Conservation (phyloP, 2,329 filamentous ascomycete genomes). For the Pseudogymnoascus verrucosus region DNA sequence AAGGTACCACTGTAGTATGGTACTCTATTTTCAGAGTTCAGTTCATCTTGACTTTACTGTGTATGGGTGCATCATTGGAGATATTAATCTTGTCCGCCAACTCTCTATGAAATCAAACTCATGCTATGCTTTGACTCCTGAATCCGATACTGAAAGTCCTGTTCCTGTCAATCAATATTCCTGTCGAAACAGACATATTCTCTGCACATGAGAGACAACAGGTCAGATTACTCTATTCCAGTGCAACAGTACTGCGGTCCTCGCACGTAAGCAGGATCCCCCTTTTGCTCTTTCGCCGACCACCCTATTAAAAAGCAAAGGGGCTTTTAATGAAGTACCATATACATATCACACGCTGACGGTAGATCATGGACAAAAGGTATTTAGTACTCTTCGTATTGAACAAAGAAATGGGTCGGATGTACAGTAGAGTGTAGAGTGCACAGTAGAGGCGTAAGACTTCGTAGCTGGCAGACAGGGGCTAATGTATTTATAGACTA, state of each 20-base stretch:
- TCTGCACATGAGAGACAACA: neutral
- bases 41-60: neutral
- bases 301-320: neutral
- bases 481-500: neutral
- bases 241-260: neutral
- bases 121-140: neutral
- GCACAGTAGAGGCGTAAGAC: neutral
- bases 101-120: neutral
- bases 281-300: neutral
- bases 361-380: neutral
- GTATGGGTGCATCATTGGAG: neutral
- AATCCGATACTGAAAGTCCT: neutral
- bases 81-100: neutral
- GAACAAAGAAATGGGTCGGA: neutral
- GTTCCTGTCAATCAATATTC: neutral
- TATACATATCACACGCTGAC: neutral
- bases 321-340: neutral
- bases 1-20: neutral
- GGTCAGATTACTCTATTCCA: neutral
- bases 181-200: neutral
- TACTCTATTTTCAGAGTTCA: neutral
- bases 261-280: neutral
- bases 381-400: conserved; percentile 5
- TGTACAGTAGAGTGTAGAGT: neutral
- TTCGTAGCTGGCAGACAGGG: conserved; percentile 1